Evolutionary conservation across 257 asterid genomes (phyloP).

Genomic region (Capsicum rhomboideum): DNA sequence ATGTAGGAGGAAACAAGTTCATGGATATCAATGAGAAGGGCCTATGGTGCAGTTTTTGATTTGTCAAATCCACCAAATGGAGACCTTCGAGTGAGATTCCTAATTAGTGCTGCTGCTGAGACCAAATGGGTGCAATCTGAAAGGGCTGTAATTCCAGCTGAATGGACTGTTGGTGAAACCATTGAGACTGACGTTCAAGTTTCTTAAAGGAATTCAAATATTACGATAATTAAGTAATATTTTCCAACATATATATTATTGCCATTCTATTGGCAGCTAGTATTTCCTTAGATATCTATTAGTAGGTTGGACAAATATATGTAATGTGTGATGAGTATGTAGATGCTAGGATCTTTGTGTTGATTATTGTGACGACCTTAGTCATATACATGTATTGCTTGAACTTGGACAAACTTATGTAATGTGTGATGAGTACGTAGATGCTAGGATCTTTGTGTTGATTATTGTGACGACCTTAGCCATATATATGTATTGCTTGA

Average conservation of each 20-base stretch:
- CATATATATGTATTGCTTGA: not conserved
- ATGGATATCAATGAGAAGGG: not conserved
- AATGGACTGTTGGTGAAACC: not conserved
- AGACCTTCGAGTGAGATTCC: not conserved
- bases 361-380: not conserved
- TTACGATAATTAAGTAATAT: too few relatives aligned
- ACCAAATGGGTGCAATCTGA: not conserved
- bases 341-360: not conserved
- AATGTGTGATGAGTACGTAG: not conserved
- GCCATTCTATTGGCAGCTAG: not conserved
- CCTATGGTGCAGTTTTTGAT: conserved; percentile 1
- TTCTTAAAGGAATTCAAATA: too few relatives aligned
- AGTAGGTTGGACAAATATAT: not conserved
- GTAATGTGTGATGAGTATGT: not conserved
- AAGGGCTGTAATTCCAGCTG: not conserved
- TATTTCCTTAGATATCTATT: not conserved
- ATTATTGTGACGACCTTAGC: not conserved
- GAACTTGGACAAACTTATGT: not conserved
- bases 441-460: not conserved
- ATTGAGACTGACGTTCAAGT: not conserved
- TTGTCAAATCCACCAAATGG: not conserved
- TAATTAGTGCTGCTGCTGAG: not conserved
- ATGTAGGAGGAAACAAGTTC: not conserved
- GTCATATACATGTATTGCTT: not conserved
- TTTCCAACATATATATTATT: too few relatives aligned